Evolutionary conservation across 306 rosid genomes (phyloP), one percentile per base, ranked within the genome.

Genomic region (Prunus davidiana): DNA sequence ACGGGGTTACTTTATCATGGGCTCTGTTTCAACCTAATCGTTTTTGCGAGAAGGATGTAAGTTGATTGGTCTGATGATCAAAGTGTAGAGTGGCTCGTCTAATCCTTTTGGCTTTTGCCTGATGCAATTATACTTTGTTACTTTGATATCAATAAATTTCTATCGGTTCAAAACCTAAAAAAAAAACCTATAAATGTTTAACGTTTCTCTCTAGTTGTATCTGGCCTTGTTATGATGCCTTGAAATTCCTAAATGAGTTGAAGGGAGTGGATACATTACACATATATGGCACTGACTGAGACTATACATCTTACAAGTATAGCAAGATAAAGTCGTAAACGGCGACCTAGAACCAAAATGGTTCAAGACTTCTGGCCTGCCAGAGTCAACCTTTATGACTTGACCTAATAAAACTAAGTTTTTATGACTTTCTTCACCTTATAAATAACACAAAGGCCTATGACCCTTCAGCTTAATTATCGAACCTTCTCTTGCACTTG

Each of bases 401-500:
- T 46, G 77, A 61, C 69, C 60, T 19, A 20, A 57, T 69, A 25
- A 18, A 32, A 60, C 10, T 45, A 6, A 9, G 13, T 0, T 61
- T 10, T n/a, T 27, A 27, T 5, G 77, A 74, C 60, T 61, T 61
- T 30, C 45, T 45, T 61, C 28, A 8, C 47, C 18, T 46, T 74
- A 74, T 74, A 74, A 45, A 61, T 61, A 61, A 15, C 9, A 46
- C 12, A 34, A 18, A 46, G 5, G 16, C 47, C 12, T 13, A 46
- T 25, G 77, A 27, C 25, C 27, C 77, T 45, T 61, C 69, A 61
- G 5, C 60, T 46, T 61, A 46, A 58, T 1, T 28, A 3, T 18
- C 58, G 49, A 73, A 73, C 4, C 58, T 46, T 73, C 77, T 41
- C 32, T 12, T 56, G 62, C 62, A 56, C 62, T 32, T 25, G 47